phyloP scores from a whole-genome alignment of 2,329 filamentous ascomycete genomes.

The Grosmannia huntii region DNA sequence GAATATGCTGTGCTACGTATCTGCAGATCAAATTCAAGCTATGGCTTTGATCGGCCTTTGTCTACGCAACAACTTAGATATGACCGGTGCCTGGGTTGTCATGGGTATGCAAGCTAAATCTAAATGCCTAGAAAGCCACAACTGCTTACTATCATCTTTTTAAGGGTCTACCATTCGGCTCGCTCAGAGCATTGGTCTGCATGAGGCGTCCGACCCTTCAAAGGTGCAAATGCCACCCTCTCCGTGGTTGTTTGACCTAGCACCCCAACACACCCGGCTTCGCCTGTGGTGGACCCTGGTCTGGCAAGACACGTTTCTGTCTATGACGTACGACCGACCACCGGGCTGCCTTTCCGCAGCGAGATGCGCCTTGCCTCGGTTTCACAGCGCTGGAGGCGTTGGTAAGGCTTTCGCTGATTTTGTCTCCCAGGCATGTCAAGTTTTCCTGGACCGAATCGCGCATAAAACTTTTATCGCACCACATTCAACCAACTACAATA shows the following conservation, averaged over 20 bases:
- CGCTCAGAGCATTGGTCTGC: background rate
- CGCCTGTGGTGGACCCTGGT: background rate
- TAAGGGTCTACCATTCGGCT: background rate
- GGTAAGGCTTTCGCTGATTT: background rate
- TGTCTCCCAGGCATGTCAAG: background rate
- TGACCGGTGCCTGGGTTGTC: background rate
- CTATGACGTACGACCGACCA: background rate
- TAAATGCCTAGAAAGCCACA: background rate
- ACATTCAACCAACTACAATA: background rate
- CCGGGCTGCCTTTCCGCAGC: background rate
- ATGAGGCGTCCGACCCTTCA: background rate
- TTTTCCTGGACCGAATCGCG: background rate
- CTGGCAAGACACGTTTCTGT: background rate
- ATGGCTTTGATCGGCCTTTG: background rate
- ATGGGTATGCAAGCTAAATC: background rate
- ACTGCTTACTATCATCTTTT: background rate
- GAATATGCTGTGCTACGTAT: background rate
- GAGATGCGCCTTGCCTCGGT: background rate
- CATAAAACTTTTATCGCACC: background rate
- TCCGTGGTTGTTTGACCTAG: background rate
- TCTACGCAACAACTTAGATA: background rate
- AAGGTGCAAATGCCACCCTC: background rate
- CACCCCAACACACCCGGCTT: background rate
- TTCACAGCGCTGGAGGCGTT: background rate
- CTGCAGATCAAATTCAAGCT: background rate